Conservation (phyloP, 2,329 filamentous ascomycete genomes). For the Penicillium sp. region DNA sequence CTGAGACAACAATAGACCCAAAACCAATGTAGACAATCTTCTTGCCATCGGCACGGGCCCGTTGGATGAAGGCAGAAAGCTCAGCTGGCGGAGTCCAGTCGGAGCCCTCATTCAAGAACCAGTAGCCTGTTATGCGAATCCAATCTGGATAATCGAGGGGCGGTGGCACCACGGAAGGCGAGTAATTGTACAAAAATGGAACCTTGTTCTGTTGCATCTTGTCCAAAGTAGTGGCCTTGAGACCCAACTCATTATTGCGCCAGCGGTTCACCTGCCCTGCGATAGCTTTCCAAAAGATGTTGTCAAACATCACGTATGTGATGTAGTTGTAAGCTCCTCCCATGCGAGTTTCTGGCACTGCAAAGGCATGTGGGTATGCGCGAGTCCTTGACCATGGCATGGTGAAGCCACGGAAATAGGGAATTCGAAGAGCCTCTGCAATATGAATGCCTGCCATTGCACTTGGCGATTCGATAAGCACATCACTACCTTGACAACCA, state of each 20-base stretch:
- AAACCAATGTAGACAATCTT: constrained; percentile 98
- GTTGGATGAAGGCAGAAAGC: constrained; percentile 79
- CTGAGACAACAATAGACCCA: constrained; percentile 91
- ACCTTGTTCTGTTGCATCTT: constrained; percentile 96
- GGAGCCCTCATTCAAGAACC: constrained; percentile 84
- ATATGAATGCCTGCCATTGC: constrained; percentile 99
- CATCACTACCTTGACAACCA: constrained; percentile 83
- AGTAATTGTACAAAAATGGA: constrained; percentile 98
- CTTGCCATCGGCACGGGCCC: constrained; percentile 79
- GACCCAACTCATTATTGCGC: constrained; percentile 78
- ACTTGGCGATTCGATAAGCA: constrained; percentile 93
- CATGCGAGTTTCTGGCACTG: constrained; percentile 90
- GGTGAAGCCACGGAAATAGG: constrained; percentile 96
- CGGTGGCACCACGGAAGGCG: constrained; percentile 88
- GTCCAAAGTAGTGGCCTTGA: constrained; percentile 81
- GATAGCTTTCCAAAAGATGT: constrained; percentile 94
- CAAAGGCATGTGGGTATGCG: constrained; percentile 95
- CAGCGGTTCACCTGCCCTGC: constrained; percentile 90
- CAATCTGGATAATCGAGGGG: constrained; percentile 96
- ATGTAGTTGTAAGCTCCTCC: constrained; percentile 94
- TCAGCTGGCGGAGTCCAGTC: constrained; percentile 77
- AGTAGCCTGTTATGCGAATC: constrained; percentile 97
- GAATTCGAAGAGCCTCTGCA: constrained; percentile 87
- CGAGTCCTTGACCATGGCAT: constrained; percentile 99
- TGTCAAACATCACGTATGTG: constrained; percentile 95